A percentile compares a stretch with the other conserved stretches of the same genome.
Conservation (phyloP, 805 yeast genomes). For the Saccharomycopsis vini region DNA sequence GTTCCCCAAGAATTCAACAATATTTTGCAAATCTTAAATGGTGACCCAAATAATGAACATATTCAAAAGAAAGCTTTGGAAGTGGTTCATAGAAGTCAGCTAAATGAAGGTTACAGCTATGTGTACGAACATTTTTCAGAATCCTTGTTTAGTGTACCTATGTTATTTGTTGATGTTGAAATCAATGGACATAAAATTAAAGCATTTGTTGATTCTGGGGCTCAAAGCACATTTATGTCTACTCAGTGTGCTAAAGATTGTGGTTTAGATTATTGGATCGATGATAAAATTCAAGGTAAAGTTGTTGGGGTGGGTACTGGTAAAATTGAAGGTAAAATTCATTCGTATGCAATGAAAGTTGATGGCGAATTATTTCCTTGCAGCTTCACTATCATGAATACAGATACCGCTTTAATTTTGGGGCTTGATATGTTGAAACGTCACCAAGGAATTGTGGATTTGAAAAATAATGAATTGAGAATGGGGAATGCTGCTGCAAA, state of each 20-base stretch:
- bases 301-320: slow-evolving; percentile 89
- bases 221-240: slow-evolving; percentile 80
- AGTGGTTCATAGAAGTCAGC: slow-evolving; percentile 56
- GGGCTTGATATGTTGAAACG: slow-evolving; percentile 91
- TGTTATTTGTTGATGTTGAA: slow-evolving; percentile 73
- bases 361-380: slow-evolving; percentile 59
- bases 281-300: slow-evolving; percentile 67
- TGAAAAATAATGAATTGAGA: slow-evolving; percentile 51
- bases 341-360: slow-evolving; percentile 77
- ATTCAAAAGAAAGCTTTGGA: slow-evolving; percentile 59
- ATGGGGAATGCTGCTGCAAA: slow-evolving; percentile 67
- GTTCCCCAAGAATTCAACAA: no score
- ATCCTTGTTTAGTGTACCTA: slow-evolving; percentile 68
- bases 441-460: slow-evolving; percentile 75
- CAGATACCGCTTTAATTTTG: slow-evolving; percentile 62
- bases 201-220: slow-evolving; percentile 96
- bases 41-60: slow-evolving; percentile 63
- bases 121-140: slow-evolving; percentile 91
- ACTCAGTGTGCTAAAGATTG: slow-evolving; percentile 67
- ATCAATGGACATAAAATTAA: slow-evolving; percentile 75
- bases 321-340: slow-evolving; percentile 73
- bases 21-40: no score
- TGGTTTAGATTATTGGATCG: slow-evolving; percentile 65
- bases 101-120: slow-evolving; percentile 68
- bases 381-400: slow-evolving; percentile 63